These are phyloP conservation scores for Stemphylium vesicarium DNA, from an alignment of 2,329 filamentous ascomycete genomes.

Conservation along the genomic window DNA sequence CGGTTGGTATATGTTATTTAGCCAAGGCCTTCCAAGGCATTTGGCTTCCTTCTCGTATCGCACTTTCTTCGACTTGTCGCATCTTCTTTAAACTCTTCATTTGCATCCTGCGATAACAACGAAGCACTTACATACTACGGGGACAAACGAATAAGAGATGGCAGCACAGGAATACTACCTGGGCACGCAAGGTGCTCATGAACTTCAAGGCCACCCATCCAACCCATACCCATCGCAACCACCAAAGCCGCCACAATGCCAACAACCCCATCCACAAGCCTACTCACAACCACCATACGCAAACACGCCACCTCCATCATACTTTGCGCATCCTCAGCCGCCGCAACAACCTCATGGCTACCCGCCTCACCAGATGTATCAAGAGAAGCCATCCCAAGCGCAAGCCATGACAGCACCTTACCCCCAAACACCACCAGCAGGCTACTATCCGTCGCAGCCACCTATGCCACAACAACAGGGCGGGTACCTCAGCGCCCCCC, in stretches of 20 bases:
- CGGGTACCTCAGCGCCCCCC: constrained; percentile 34
- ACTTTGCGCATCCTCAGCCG: constrained; percentile 26
- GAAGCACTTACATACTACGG: background rate
- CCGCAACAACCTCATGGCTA: constrained; percentile 30
- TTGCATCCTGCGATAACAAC: background rate
- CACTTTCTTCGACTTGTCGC: constrained; percentile 6
- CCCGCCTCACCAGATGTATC: constrained; percentile 21
- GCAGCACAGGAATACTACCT: constrained; percentile 45
- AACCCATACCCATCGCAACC: constrained; percentile 19
- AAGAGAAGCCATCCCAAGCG: constrained; percentile 8
- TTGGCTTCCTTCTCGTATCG: background rate
- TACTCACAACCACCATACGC: constrained; percentile 18
- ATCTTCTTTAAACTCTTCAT: background rate
- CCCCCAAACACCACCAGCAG: constrained; percentile 27
- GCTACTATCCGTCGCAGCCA: constrained; percentile 16
- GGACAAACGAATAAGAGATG: constrained; percentile 23
- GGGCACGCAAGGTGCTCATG: constrained; percentile 30
- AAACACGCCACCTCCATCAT: constrained; percentile 14
- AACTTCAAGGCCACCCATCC: constrained; percentile 24
- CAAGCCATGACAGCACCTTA: constrained; percentile 20
- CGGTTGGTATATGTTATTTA: constrained; percentile 20
- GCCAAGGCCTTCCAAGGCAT: constrained; percentile 15
- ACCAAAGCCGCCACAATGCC: constrained; percentile 23
- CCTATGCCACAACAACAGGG: constrained; percentile 15
- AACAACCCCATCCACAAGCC: constrained; percentile 21